Evolutionary conservation across 1,284 basidiomycete genomes (phyloP), one percentile per base, ranked within the genome.

Genomic region (Bjerkandera adusta): DNA sequence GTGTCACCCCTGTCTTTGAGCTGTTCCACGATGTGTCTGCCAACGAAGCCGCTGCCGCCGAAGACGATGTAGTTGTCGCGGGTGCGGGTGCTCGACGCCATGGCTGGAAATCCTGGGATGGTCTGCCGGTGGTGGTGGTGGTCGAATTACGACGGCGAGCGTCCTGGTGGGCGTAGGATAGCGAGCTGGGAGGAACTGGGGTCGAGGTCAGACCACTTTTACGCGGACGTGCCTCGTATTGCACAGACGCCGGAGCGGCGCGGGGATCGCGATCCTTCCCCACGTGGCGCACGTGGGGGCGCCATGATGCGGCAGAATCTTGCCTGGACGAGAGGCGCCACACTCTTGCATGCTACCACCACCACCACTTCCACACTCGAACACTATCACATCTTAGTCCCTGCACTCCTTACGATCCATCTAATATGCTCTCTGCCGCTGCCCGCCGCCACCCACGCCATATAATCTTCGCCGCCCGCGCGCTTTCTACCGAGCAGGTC

Each of bases 41-140:
- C 94, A 11, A 97, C 73, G 68, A 97, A 97, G 8, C 94, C 93
- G 60, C 89, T 92, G 43, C 92, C 92, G 33, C 92, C 92, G 65
- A 95, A 85, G 59, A 96, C 90, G 51, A 95, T 71, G 65, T 86
- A 91, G 13, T 76, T 65, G 52, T 89, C 85, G 44, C 62, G 57
- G 21, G 25, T 26, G 21, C 43, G 42, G 29, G 52, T 45, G 37
- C 47, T 39, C 22, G 60, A 35, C 37, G 60, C 48, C 66, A 67
- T 67, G 36, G 32, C 42, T 26, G 29, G 27, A 10, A 21, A 18
- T 20, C 18, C 16, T 36, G 21, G 6, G 20, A n/a, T 16, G 34
- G 43, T 29, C 15, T 36, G 43, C 5, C 4, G 36, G 26, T 27
- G 32, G 43, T n/a, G 6, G 11, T 20, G 39, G n/a, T 36, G 35